Evolutionary conservation across 1,284 basidiomycete genomes (phyloP), one percentile per base, ranked within the genome.

Genomic region (Cystobasidium pallidum): DNA sequence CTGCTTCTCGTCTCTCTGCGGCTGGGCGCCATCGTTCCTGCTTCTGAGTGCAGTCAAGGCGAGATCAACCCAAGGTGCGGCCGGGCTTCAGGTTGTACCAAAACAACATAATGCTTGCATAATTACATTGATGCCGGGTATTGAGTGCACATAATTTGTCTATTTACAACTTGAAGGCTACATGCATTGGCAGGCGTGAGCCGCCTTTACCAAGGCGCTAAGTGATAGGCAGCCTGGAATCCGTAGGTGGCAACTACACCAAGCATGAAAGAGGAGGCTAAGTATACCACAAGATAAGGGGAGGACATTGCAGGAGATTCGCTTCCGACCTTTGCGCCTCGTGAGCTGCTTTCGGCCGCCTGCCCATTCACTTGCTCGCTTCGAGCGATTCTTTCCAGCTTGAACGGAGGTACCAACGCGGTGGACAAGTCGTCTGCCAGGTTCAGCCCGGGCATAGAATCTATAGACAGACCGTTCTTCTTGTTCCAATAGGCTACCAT

Each of bases 391-490:
- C 43, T 41, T 21, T 70, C 10, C 2, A 59, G 57, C 45, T 59
- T 51, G 30, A 70, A 70, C n/a, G 67, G 57, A 28, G 67, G 67
- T 19, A 51, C 32, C 19, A 71, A 36, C 3, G 68, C 58, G 2
- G 36, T 64, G 3, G 68, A 59, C 6, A 54, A 36, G 51, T 71
- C 64, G 26, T 66, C 61, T 13, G 65, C 71, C 0, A 62, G 11
- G 13, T 43, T 61, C 26, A 75, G 39, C 1, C 75, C 76, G 3
- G 75, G 75, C 21, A 77, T 66, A 0, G 75, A 74, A 45, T 77
- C 76, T 36, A 77, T 67, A 10, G 62, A 67, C 15, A 66, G 58
- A 4, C 55, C 24, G 28, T 77, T 77, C 55, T 75, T 76, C 58
- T 63, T 66, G 13, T 43, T 30, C 76, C 76, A 77, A 28, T 77